A percentile compares a stretch with the other conserved stretches of the same genome.
Conservation (phyloP, 345 rosid species). For the Excoecaria cochinchinensis region DNA sequence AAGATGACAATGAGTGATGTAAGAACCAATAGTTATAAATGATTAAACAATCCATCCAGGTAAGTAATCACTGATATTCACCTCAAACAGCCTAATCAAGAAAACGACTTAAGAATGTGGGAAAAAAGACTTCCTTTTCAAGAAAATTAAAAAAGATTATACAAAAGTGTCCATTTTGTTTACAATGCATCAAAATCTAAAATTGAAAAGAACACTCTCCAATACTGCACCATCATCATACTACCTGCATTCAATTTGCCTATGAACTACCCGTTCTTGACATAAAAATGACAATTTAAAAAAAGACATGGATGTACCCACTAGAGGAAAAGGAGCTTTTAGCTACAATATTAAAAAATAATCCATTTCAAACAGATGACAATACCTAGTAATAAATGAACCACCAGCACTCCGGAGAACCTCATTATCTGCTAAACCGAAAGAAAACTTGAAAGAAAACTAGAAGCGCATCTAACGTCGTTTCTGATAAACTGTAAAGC, state of each 20-base stretch:
- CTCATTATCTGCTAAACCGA: background rate
- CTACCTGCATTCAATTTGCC: background rate
- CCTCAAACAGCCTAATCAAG: background rate
- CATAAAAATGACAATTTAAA: background rate
- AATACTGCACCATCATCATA: background rate
- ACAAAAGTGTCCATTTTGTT: background rate
- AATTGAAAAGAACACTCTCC: background rate
- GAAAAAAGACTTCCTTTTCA: background rate
- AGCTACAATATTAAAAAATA: background rate
- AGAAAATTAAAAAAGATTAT: background rate
- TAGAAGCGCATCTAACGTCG: too few relatives aligned
- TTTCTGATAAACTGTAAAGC: background rate
- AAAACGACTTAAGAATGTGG: background rate
- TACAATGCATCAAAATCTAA: too few relatives aligned
- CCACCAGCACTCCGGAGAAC: background rate
- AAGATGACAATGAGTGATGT: background rate
- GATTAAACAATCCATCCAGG: background rate
- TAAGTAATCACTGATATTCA: background rate
- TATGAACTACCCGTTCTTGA: background rate
- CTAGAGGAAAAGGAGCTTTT: background rate
- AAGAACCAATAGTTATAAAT: background rate
- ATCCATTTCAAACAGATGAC: background rate
- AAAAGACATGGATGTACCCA: background rate
- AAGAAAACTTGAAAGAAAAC: background rate
- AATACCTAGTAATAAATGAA: slow-evolving; percentile 1